These are phyloP conservation scores for Macrophomina tecta DNA, from an alignment of 2,329 filamentous ascomycete genomes.

Conservation along the genomic window DNA sequence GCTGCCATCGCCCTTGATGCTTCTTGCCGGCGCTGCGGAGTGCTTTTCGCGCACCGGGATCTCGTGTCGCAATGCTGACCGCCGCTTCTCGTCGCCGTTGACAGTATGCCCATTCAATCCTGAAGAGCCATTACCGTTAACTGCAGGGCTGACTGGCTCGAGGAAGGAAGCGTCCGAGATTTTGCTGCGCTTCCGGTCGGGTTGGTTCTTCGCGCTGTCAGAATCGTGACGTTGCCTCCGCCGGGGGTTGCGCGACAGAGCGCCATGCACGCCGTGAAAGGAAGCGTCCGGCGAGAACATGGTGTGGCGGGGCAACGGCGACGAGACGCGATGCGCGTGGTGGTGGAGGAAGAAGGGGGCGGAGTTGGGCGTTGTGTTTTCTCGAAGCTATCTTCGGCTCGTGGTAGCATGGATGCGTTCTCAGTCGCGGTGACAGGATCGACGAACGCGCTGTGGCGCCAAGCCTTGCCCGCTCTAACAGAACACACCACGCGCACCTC, in stretches of 20 bases:
- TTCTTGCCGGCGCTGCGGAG: constrained; percentile 51
- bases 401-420: constrained; percentile 26
- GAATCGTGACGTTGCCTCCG: constrained; percentile 54
- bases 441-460: constrained; percentile 22
- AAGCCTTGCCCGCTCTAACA: constrained; percentile 13
- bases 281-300: constrained; percentile 50
- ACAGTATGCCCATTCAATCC: constrained; percentile 42
- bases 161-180: constrained; percentile 51
- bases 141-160: constrained; percentile 35
- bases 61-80: constrained; percentile 41
- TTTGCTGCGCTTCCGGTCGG: constrained; percentile 56
- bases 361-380: constrained; percentile 28
- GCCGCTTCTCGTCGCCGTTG: constrained; percentile 36
- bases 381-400: constrained; percentile 28
- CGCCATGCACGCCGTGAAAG: constrained; percentile 42
- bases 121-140: constrained; percentile 40
- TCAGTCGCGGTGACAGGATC: constrained; percentile 21
- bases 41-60: constrained; percentile 49
- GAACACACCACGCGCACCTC: not conserved
- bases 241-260: constrained; percentile 52
- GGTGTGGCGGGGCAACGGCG: constrained; percentile 30
- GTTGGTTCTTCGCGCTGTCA: constrained; percentile 47
- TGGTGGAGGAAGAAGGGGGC: constrained; percentile 12
- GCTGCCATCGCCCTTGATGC: constrained; percentile 71
- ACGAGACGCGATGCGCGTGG: constrained; percentile 33